Conservation (phyloP, 257 asterid genomes). For the Penstemon eatonii region DNA sequence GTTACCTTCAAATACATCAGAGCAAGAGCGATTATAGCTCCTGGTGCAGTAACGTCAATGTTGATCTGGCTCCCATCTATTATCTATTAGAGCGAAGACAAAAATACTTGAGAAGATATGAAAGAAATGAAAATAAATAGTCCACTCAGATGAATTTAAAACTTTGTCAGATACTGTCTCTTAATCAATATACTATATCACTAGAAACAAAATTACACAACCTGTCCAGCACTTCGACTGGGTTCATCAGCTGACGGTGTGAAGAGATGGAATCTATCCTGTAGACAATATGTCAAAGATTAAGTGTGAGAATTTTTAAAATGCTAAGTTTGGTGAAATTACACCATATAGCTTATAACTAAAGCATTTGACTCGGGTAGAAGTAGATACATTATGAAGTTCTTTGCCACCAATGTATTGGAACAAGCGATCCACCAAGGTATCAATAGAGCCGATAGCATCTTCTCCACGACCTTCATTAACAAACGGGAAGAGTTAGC, state of each 20-base stretch:
- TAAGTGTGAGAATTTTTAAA: conserved; percentile 33
- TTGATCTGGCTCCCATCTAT: conserved; percentile 67
- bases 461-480: conserved; percentile 84
- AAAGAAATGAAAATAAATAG: conserved; percentile 18
- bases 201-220: conserved; percentile 29
- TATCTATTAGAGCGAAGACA: conserved; percentile 43
- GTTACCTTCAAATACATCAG: conserved; percentile 86
- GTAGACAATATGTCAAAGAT: conserved; percentile 30
- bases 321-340: conserved; percentile 14
- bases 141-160: conserved; percentile 1
- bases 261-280: conserved; percentile 55
- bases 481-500: conserved; percentile 24
- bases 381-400: conserved; percentile 53
- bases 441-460: conserved; percentile 75
- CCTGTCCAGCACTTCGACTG: conserved; percentile 79
- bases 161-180: conserved; percentile 9
- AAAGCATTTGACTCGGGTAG: conserved; percentile 23
- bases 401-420: conserved; percentile 84
- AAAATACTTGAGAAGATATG: conserved; percentile 29
- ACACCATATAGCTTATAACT: conserved; percentile 21
- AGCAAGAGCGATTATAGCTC: conserved; percentile 85
- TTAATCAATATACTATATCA: not conserved
- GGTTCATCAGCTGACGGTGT: conserved; percentile 61
- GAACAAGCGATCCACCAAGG: conserved; percentile 78
- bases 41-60: conserved; percentile 96